Evolutionary conservation across 2,329 filamentous ascomycete genomes (phyloP).

Genomic region (Dichotomopilus funicola): DNA sequence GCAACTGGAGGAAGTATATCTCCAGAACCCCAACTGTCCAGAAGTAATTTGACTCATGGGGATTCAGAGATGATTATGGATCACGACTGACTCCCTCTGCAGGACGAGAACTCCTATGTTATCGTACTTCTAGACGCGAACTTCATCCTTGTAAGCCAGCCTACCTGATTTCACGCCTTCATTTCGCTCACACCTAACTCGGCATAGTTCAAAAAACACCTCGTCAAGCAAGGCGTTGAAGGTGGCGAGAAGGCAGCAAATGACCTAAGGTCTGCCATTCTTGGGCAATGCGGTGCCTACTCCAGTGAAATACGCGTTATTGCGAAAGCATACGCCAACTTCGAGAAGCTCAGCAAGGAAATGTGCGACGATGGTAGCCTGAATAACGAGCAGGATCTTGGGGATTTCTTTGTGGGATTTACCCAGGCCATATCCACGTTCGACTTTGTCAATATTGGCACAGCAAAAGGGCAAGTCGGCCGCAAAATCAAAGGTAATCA

Average conservation of each 20-base stretch:
- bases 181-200: neutral
- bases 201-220: conserved; percentile 50
- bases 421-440: conserved; percentile 53
- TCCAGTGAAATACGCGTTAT: conserved; percentile 51
- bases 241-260: conserved; percentile 49
- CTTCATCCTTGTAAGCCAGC: conserved; percentile 47
- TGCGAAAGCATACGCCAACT: conserved; percentile 50
- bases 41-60: conserved; percentile 23
- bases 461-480: conserved; percentile 52
- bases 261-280: conserved; percentile 42
- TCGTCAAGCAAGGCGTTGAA: conserved; percentile 48
- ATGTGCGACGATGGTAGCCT: conserved; percentile 44
- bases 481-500: conserved; percentile 43
- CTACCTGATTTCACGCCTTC: neutral
- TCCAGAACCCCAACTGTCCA: conserved; percentile 36
- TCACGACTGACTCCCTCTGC: neutral
- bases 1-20: conserved; percentile 32
- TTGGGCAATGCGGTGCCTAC: conserved; percentile 39
- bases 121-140: conserved; percentile 58
- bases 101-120: conserved; percentile 52
- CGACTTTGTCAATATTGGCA: conserved; percentile 58
- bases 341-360: conserved; percentile 43
- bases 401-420: conserved; percentile 54
- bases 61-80: too few species aligned
- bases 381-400: conserved; percentile 39